Conservation (phyloP, 306 rosid genomes). For the Trifolium subterraneum region DNA sequence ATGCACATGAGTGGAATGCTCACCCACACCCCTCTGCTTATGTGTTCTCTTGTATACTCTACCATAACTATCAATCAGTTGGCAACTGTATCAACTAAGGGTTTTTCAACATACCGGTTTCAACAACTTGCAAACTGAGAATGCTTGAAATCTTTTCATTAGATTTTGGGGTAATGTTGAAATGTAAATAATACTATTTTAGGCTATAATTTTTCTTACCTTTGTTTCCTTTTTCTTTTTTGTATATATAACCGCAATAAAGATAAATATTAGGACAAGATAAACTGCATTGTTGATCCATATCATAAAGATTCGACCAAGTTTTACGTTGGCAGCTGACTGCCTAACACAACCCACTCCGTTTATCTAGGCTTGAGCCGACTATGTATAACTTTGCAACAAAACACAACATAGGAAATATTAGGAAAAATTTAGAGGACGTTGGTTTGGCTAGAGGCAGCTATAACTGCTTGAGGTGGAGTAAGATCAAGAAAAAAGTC, state of each 20-base stretch:
- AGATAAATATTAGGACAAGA: neutral
- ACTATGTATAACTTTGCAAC: neutral
- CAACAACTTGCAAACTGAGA: neutral
- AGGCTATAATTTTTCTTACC: neutral
- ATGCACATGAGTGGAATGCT: no score
- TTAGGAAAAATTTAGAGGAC: neutral
- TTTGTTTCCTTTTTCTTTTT: no score
- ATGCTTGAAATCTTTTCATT: neutral
- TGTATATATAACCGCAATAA: neutral
- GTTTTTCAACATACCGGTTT: neutral
- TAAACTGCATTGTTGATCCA: neutral
- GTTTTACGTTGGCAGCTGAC: neutral
- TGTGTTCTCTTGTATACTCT: no score
- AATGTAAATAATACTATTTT: neutral
- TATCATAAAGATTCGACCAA: no score
- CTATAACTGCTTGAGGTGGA: neutral
- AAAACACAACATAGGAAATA: neutral
- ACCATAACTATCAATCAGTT: no score
- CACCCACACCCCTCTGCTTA: no score
- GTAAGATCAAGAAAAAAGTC: neutral
- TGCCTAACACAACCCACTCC: neutral
- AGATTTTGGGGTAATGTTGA: neutral
- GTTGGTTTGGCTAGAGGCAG: neutral
- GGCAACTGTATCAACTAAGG: neutral
- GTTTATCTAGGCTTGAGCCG: neutral